Conservation (phyloP, 176 grass and related monocot genomes). For the Alopecurus myosuroides region DNA sequence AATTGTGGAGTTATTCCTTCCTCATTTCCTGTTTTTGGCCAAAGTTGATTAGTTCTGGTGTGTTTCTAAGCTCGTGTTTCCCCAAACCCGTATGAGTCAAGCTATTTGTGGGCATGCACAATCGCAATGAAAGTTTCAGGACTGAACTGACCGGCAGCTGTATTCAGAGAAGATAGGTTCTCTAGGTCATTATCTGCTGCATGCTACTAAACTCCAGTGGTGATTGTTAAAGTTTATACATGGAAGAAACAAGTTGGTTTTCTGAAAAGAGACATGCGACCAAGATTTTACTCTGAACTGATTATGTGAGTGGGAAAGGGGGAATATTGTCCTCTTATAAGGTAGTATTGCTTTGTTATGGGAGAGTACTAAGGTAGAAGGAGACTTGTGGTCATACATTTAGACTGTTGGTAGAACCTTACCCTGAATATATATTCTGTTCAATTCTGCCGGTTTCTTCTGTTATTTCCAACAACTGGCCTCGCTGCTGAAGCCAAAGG, state of each 20-base stretch:
- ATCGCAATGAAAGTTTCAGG: background rate
- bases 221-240: background rate
- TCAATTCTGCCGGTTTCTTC: no score
- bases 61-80: no score
- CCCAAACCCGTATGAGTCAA: no score
- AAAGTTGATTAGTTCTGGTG: background rate
- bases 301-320: background rate
- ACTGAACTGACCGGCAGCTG: background rate
- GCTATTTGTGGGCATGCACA: background rate
- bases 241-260: background rate
- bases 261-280: background rate
- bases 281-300: background rate
- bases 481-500: background rate
- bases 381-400: no score
- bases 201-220: background rate
- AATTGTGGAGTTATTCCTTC: background rate
- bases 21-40: background rate
- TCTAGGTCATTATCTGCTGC: background rate
- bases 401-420: no score
- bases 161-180: background rate
- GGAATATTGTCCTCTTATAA: background rate
- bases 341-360: background rate
- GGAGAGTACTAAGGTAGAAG: background rate
- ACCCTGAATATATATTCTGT: no score
- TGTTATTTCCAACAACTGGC: no score